Base-by-base conservation (phyloP, 23 red algal species). In the Chondrus crispus region DNA sequence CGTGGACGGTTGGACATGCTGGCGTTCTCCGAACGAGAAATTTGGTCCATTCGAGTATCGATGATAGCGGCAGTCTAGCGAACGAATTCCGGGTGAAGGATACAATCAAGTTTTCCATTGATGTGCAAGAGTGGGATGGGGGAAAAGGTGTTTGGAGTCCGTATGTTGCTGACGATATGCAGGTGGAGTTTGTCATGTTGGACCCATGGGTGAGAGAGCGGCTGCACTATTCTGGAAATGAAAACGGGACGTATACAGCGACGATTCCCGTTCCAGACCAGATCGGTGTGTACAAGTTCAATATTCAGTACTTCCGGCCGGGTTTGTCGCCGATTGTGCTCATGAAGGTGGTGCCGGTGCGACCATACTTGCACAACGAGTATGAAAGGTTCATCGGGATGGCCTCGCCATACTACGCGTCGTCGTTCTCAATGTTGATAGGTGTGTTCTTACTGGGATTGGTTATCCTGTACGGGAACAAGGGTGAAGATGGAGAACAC, bases 351-450 rank as follows among this genome's bases (percentile, higher is more conserved):
- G 91, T 99, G 58, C 70, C 88, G 11, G 92, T 99, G 20, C 87
- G 91, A 41, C 97, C 97, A 4, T 99, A 86, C 66, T 85, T 90
- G 75, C 97, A 99, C 71, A 96, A 99, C 77, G 97, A 99, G 70
- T 99, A 96, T 85, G 84, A 91, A 58, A 53, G 97, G 2, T 96
- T 99, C 85, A 95, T 99, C 26, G 57, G 68, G 36, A 88, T 93
- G 81, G 97, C 97, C 18, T 94, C 93, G 35, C 97, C 97, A 9
- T 99, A 99, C 45, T 99, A 99, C 68, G 82, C 88, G 50, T 69
- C 84, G 33, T 39, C 54, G n/a, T 95, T 96, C 45, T 82, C 85
- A 4, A 92, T 93, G 85, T 82, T 99, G 89, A 57, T 62, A 1
- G 85, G 86, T 5, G 83, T 95, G 10, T 87, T 93, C 36, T 62